phyloP scores from a whole-genome alignment of 1,284 basidiomycete species.

The Cutaneotrichosporon dermatis region DNA sequence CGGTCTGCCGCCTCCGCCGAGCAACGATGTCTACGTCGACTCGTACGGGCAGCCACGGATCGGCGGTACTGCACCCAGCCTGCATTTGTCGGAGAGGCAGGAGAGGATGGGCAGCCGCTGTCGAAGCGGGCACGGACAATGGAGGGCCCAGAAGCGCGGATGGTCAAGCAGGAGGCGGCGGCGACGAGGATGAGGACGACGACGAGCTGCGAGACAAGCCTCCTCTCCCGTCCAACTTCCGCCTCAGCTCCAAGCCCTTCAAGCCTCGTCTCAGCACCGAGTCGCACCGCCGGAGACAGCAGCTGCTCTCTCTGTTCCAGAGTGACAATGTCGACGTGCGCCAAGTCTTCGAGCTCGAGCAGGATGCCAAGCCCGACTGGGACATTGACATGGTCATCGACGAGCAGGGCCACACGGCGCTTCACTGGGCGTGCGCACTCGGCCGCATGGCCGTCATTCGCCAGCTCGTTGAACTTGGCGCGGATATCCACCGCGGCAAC shows the following conservation, averaged over 20 bases:
- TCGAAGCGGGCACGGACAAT: conserved; percentile 21
- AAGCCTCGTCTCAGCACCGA: conserved; percentile 53
- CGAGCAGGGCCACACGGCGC: conserved; percentile 87
- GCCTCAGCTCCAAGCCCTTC: conserved; percentile 65
- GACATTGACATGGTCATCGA: conserved; percentile 82
- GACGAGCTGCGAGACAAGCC: conserved; percentile 31
- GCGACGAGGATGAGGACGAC: conserved; percentile 22
- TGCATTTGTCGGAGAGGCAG: neutral
- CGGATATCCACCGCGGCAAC: conserved; percentile 85
- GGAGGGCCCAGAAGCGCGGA: conserved; percentile 3
- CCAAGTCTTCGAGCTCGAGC: conserved; percentile 22
- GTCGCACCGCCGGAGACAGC: conserved; percentile 52
- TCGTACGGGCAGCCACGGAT: conserved; percentile 40
- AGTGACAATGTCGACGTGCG: conserved; percentile 29
- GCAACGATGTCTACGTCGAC: conserved; percentile 40
- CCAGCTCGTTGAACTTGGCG: conserved; percentile 65
- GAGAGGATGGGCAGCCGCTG: conserved; percentile 16
- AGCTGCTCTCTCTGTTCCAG: conserved; percentile 37
- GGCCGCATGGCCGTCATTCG: conserved; percentile 65
- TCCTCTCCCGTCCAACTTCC: conserved; percentile 50
- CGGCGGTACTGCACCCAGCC: conserved; percentile 13
- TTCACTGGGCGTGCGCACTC: conserved; percentile 89
- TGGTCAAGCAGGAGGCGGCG: conserved; percentile 2
- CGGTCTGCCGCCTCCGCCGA: conserved; percentile 26
- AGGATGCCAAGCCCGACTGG: conserved; percentile 36